Evolutionary conservation across 495 filamentous ascomycete species (phyloP), one percentile per base, ranked within the genome.

Genomic region (Cercophora newfieldiana): DNA sequence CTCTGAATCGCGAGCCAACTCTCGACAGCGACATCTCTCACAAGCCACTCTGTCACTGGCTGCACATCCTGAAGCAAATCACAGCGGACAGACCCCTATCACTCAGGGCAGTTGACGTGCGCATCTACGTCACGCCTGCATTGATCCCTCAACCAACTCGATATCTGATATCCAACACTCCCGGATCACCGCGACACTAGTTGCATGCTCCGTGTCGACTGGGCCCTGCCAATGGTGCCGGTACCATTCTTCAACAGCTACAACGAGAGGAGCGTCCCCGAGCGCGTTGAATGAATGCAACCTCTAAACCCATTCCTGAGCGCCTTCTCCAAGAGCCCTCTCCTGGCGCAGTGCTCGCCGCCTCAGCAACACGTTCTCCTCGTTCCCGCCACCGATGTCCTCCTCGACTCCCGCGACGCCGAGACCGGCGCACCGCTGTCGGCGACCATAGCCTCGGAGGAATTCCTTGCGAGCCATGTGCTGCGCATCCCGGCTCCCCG

Each of bases 221-320:
- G 59, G 24, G 25, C 60, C 64, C 50, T 65, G 37, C 66, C 68
- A 67, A 74, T 75, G 72, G 69, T 75, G 68, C 69, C 69, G 28
- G 59, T 29, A 49, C 56, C 55, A 25, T 30, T 44, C 30, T 30
- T 53, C 25, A 44, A 67, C 37, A 65, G 51, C 53, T 29, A 73
- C 26, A 65, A 29, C 65, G 61, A 67, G 67, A 65, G 63, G 66
- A 66, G 68, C 62, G 61, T 66, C 10, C 10, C 68, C 66, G 47
- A 61, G 47, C 69, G 64, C 69, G 71, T 73, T 68, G 75, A 76
- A 71, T 78, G 94, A 91, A 97, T 98, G 94, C 94, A 94, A 89
- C 92, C 95, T 82, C 88, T 98, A 89, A 99, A 98, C 80, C 95
- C 96, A 75, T 97, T 97, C 79, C 86, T 99, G 74, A 89, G 91